A percentile compares a stretch with the other conserved stretches of the same genome.
phyloP scores from a whole-genome alignment of 805 yeast species.

The Kluyveromyces siamensis region DNA sequence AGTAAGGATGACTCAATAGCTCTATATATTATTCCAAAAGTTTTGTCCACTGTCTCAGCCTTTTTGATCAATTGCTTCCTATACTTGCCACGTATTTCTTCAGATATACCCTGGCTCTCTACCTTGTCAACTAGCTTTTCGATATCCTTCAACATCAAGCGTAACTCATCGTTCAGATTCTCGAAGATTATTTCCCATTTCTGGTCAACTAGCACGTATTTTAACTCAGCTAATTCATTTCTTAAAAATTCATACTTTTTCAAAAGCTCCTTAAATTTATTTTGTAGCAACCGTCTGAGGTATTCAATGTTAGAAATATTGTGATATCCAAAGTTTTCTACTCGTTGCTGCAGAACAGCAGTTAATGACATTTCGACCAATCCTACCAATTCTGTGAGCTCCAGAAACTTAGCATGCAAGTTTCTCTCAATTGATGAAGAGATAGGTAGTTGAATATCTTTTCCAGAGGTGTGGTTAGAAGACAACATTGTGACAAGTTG shows the following conservation, averaged over 20 bases:
- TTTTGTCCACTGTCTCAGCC: conserved; percentile 33
- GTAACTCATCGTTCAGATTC: conserved; percentile 37
- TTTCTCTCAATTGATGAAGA: conserved; percentile 32
- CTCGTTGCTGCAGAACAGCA: conserved; percentile 41
- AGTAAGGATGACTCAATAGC: conserved; percentile 36
- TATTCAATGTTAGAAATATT: conserved; percentile 17
- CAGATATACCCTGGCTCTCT: conserved; percentile 5
- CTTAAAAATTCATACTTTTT: conserved; percentile 35
- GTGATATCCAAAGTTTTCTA: conserved; percentile 35
- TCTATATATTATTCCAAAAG: conserved; percentile 30
- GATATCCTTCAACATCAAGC: conserved; percentile 18
- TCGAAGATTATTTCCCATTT: conserved; percentile 50
- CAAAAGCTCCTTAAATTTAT: conserved; percentile 33
- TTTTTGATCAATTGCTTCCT: conserved; percentile 29
- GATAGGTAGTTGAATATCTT: conserved; percentile 32
- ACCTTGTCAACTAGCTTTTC: conserved; percentile 10
- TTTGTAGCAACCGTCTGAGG: conserved; percentile 25
- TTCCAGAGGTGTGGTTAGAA: conserved; percentile 13
- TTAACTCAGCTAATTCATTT: conserved; percentile 34
- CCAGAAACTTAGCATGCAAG: conserved; percentile 34
- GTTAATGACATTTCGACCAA: conserved; percentile 47
- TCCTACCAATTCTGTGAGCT: conserved; percentile 33
- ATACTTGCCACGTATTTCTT: conserved; percentile 17
- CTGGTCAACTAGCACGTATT: conserved; percentile 38
- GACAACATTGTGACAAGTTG: conserved; percentile 26